Evolutionary conservation across 2,329 filamentous ascomycete species (phyloP), one percentile per base, ranked within the genome.

Genomic region (Ascochyta clinopodiicola): DNA sequence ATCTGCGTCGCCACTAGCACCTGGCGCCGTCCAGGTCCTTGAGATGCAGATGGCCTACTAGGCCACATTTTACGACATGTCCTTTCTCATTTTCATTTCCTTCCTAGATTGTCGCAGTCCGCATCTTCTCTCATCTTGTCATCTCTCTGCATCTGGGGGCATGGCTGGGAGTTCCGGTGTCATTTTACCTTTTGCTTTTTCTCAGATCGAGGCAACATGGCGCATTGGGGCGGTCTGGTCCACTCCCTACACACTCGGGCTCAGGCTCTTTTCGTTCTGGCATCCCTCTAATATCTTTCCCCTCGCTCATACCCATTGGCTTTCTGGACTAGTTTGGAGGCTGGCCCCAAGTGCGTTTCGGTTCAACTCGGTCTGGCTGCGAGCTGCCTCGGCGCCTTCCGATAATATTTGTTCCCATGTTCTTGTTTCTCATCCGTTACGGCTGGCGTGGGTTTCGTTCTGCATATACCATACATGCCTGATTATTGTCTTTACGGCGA

Each of bases 31-130:
- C 5, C 74, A 74, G 43, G 74, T 75, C 12, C 67, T 78, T 13
- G 76, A 77, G 59, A 77, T 78, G 76, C 76, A 78, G 54, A 72
- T 77, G 65, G 76, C 76, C 44, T 78, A 77, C 62, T 78, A 74
- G 56, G 43, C 45, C 32, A 43, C 25, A 25, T 62, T 51, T 61
- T 21, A 66, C 55, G 59, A 69, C 54, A 40, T 69, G 57, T 58
- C 56, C 12, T 54, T 53, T 35, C 47, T 59, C 56, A 51, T 62
- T 64, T 52, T 59, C 54, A 52, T 63, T 34, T 67, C 57, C 57
- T 63, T 57, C 53, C 60, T 71, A 75, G 70, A 75, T 64, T 75
- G 71, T 66, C 53, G 25, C 34, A 44, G 45, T 51, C 45, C 25
- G 42, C 44, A 17, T 31, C 40, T 55, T 59, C 37, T 46, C 59